These are phyloP conservation scores for Coemansia umbellata DNA, from an alignment of 192 early-diverging fungal genomes.

Conservation along the genomic window DNA sequence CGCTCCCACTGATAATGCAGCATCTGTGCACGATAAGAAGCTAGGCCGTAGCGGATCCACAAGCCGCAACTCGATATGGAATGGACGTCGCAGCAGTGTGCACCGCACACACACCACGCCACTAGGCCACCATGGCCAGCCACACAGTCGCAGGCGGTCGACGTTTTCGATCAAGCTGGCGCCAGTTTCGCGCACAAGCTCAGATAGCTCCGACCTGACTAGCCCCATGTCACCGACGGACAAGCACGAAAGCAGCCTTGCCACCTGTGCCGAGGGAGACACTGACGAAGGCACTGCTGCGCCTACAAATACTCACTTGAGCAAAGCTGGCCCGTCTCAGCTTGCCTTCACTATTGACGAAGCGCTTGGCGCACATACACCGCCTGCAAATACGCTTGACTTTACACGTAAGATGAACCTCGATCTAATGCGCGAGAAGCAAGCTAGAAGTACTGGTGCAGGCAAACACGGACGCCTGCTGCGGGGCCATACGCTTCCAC, in stretches of 20 bases:
- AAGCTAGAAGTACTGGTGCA: slow-evolving; percentile 25
- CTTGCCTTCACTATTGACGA: slow-evolving; percentile 45
- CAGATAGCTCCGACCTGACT: slow-evolving; percentile 5
- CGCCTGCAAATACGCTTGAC: slow-evolving; percentile 42
- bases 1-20: slow-evolving; percentile 2
- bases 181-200: slow-evolving; percentile 37
- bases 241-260: slow-evolving; percentile 2
- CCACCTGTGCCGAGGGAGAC: slow-evolving; percentile 17
- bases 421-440: slow-evolving; percentile 43
- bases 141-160: slow-evolving; percentile 47
- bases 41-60: slow-evolving; percentile 30
- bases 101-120: slow-evolving; percentile 47
- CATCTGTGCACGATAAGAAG: slow-evolving; percentile 10
- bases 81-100: slow-evolving; percentile 50
- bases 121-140: slow-evolving; percentile 44
- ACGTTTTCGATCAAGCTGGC: slow-evolving; percentile 49
- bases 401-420: slow-evolving; percentile 49
- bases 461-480: slow-evolving; percentile 42
- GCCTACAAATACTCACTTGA: background rate
- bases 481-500: background rate
- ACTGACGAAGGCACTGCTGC: slow-evolving; percentile 1
- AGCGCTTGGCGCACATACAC: slow-evolving; percentile 39
- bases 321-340: slow-evolving; percentile 36
- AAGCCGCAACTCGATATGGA: slow-evolving; percentile 41
- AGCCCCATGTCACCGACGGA: slow-evolving; percentile 9